Base-by-base conservation (phyloP, 2,329 filamentous ascomycete genomes). In the Aureobasidium melanogenum region DNA sequence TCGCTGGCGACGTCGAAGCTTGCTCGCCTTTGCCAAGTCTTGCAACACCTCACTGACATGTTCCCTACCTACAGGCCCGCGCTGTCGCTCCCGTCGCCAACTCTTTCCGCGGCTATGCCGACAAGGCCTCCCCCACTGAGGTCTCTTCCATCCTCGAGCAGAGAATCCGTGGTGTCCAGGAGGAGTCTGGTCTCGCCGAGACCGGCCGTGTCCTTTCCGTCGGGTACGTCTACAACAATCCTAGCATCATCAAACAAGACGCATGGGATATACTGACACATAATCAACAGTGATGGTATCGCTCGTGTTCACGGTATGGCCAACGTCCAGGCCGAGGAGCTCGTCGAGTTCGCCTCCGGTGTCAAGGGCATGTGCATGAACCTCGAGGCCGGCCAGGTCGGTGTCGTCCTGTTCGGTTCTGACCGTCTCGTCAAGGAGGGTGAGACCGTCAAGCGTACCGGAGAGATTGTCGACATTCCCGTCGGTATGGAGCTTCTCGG, bases 351-450 rank as follows among this genome's bases (percentile, higher is more conserved):
- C 84, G 91, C 94, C 74, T 99, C 94, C 69, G 94, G 94, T 80
- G 94, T 97, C 81, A 97, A 97, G 88, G 94, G 94, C 80, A 99
- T 99, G 94, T 97, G 93, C 90, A 97, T 99, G 93, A 99, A 99
- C 89, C 88, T 99, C 82, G 94, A 99, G 84, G 94, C 94, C 80
- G 94, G 94, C 79, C 94, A 97, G 82, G 94, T 99, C 83, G 94
- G 94, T 96, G 92, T 99, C 75, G 94, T 99, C 86, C 86, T 99
- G 76, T 99, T 99, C 86, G 94, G 94, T 88, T 97, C 94, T 76
- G 94, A 99, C 83, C 92, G 94, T 92, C 86, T 97, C 73, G 94
- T 99, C 87, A 94, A 91, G 85, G 94, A 99, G 82, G 94, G 94
- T 76, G 93, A 99, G 86, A 93, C 89, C 69, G 94, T 99, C 81